Conservation (phyloP, 2,329 filamentous ascomycete species). For the Alternaria ethzedia region DNA sequence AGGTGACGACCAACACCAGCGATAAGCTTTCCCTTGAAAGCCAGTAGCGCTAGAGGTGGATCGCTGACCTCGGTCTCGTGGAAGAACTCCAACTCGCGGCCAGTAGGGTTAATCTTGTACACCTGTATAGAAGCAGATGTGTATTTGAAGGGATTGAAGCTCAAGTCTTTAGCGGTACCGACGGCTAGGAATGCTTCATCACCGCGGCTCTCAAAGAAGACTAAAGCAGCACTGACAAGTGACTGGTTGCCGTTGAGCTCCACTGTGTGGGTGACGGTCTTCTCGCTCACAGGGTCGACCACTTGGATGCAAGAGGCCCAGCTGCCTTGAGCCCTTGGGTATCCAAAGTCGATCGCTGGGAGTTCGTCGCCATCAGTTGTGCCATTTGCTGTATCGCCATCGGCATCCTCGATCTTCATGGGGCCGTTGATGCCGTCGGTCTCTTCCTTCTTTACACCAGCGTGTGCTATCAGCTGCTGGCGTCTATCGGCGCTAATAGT, state of each 20-base stretch:
- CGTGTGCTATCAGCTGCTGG: slow-evolving; percentile 75
- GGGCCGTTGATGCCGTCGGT: slow-evolving; percentile 49
- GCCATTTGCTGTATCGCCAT: slow-evolving; percentile 23
- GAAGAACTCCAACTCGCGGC: slow-evolving; percentile 89
- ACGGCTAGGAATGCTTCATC: slow-evolving; percentile 93
- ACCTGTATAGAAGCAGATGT: slow-evolving; percentile 87
- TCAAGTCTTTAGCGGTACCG: slow-evolving; percentile 90
- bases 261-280: slow-evolving; percentile 76
- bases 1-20: slow-evolving; percentile 85
- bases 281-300: slow-evolving; percentile 77
- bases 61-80: slow-evolving; percentile 95
- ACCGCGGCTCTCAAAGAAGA: slow-evolving; percentile 80
- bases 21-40: slow-evolving; percentile 88
- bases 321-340: slow-evolving; percentile 79
- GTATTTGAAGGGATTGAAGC: slow-evolving; percentile 73
- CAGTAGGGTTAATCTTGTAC: slow-evolving; percentile 86
- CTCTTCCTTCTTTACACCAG: slow-evolving; percentile 45
- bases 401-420: slow-evolving; percentile 24
- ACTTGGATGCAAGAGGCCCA: slow-evolving; percentile 97
- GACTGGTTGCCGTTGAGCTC: slow-evolving; percentile 90
- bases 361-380: slow-evolving; percentile 58
- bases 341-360: slow-evolving; percentile 84
- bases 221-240: slow-evolving; percentile 82
- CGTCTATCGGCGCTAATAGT: slow-evolving; percentile 81
- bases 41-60: slow-evolving; percentile 86